Conservation (phyloP, 2,329 filamentous ascomycete species). For the Claviceps arundinis region DNA sequence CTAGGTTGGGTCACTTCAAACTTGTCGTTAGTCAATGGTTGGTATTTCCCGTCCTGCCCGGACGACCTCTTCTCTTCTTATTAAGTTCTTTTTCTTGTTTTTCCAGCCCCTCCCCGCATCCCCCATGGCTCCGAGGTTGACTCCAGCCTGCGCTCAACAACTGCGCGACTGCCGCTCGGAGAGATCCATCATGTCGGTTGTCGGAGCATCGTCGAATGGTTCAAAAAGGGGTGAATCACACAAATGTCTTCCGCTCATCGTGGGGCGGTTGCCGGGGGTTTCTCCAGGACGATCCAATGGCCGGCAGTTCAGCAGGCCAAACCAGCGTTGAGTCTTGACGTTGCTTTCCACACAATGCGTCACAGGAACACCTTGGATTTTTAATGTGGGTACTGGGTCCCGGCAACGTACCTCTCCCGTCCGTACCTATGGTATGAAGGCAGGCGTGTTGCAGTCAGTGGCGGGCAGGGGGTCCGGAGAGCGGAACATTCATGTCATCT, state of each 20-base stretch:
- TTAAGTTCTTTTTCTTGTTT: too few relatives aligned
- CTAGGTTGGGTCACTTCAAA: not conserved
- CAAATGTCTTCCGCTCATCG: not conserved
- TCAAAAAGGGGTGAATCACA: not conserved
- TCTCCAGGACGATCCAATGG: not conserved
- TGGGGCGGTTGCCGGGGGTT: not conserved
- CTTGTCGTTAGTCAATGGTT: not conserved
- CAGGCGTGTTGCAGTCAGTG: not conserved
- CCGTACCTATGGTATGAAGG: too few relatives aligned
- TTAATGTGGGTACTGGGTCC: not conserved
- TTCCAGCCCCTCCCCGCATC: not conserved
- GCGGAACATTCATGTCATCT: not conserved
- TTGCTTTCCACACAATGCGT: not conserved
- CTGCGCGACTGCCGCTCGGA: not conserved
- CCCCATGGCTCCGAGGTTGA: not conserved
- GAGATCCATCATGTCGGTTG: not conserved
- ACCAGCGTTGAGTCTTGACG: not conserved
- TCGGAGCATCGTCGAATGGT: not conserved
- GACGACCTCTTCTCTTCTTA: not conserved
- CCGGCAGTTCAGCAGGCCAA: not conserved
- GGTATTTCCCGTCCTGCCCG: not conserved
- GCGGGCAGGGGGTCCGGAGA: not conserved
- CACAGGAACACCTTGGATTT: slow-evolving; percentile 3
- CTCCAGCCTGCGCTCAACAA: not conserved
- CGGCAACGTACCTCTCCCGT: not conserved